Evolutionary conservation across 2,329 filamentous ascomycete genomes (phyloP).

Genomic region (Chalaropsis thielavioides): DNA sequence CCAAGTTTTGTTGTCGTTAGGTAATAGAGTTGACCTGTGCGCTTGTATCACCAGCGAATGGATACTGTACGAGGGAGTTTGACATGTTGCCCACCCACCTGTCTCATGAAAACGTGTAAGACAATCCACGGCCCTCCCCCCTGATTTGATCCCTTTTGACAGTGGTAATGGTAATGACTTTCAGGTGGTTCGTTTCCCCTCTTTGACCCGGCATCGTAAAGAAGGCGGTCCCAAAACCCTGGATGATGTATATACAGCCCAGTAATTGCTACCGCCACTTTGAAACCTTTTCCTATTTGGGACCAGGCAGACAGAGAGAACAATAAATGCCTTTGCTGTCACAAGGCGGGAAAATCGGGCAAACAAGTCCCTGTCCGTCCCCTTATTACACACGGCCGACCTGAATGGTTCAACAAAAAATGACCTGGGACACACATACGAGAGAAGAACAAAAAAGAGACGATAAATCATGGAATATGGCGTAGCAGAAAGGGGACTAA

Average conservation of each 20-base stretch:
- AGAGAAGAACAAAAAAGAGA: neutral
- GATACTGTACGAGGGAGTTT: neutral
- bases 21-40: conserved; percentile 4
- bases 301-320: neutral
- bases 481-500: neutral
- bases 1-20: neutral
- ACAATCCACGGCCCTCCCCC: neutral
- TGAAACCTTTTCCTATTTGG: neutral
- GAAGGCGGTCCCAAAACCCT: neutral
- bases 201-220: neutral
- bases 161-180: neutral
- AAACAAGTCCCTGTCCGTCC: neutral
- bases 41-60: conserved; percentile 4
- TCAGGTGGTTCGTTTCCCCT: neutral
- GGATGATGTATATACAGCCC: neutral
- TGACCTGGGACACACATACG: too few species aligned
- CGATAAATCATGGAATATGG: neutral
- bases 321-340: neutral
- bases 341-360: neutral
- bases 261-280: neutral
- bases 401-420: neutral
- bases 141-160: neutral
- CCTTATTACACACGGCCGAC: neutral
- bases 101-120: neutral
- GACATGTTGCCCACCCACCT: neutral